A percentile compares a stretch with the other conserved stretches of the same genome.
Evolutionary conservation across 345 rosid species (phyloP).

Genomic region (Hypericum androsaemum): DNA sequence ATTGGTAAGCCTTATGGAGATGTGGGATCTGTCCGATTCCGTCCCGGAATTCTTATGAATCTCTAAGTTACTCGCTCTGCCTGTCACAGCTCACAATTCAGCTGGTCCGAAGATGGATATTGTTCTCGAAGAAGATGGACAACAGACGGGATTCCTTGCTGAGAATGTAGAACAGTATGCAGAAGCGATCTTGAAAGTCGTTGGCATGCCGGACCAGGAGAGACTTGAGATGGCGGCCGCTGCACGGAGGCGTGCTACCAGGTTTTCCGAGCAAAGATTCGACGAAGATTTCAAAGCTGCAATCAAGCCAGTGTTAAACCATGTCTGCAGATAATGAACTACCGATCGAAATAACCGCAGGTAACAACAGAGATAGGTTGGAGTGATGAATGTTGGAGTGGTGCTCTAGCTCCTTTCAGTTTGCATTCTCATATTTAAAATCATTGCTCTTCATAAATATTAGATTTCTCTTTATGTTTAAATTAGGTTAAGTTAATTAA

Average conservation of each 20-base stretch:
- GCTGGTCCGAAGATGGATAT: slow-evolving; percentile 97
- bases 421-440: too few relatives aligned
- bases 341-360: background rate
- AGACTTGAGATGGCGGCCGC: slow-evolving; percentile 66
- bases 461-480: too few relatives aligned
- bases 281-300: slow-evolving; percentile 61
- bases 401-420: too few relatives aligned
- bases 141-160: slow-evolving; percentile 79
- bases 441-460: too few relatives aligned
- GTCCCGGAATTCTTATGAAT: background rate
- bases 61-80: background rate
- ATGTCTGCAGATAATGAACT: slow-evolving; percentile 13
- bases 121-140: slow-evolving; percentile 75
- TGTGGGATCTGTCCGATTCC: background rate
- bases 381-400: too few relatives aligned
- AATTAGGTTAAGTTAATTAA: too few relatives aligned
- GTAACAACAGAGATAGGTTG: too few relatives aligned
- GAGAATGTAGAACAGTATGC: slow-evolving; percentile 60
- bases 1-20: slow-evolving; percentile 41
- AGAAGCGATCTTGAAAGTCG: slow-evolving; percentile 49
- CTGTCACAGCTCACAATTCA: slow-evolving; percentile 67
- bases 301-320: slow-evolving; percentile 32
- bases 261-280: slow-evolving; percentile 71
- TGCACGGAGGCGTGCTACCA: slow-evolving; percentile 58
- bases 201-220: slow-evolving; percentile 51